A percentile compares a stretch with the other conserved stretches of the same genome.
Evolutionary conservation across 2,329 filamentous ascomycete genomes (phyloP).

Genomic region (Stemphylium beticola): DNA sequence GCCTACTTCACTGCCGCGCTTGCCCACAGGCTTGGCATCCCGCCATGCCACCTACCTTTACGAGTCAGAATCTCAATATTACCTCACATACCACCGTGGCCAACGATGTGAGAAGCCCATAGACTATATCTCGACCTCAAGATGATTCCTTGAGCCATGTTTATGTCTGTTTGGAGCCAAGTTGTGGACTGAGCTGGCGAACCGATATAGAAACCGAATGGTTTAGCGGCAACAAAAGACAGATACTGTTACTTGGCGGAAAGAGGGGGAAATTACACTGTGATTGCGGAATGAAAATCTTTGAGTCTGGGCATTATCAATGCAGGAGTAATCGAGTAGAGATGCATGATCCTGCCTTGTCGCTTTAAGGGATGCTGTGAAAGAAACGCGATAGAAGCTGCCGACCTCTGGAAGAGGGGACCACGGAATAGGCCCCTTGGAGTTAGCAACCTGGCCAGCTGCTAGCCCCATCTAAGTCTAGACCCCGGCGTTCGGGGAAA

Average conservation of each 20-base stretch:
- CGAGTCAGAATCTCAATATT: not conserved
- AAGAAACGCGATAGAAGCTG: too few species aligned
- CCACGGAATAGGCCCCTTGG: not conserved
- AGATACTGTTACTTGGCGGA: not conserved
- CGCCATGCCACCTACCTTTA: not conserved
- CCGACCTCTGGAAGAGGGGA: too few species aligned
- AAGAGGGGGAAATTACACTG: not conserved
- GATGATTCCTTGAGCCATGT: not conserved
- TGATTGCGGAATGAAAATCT: conserved; percentile 1
- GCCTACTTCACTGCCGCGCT: not conserved
- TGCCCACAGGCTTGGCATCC: conserved; percentile 2
- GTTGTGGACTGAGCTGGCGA: conserved; percentile 1
- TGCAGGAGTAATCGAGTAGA: too few species aligned
- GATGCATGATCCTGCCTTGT: too few species aligned
- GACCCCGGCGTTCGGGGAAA: conserved; percentile 5
- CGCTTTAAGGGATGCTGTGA: too few species aligned
- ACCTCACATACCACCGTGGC: not conserved
- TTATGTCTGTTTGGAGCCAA: not conserved
- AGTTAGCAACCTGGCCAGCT: not conserved
- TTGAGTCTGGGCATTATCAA: not conserved
- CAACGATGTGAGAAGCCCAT: too few species aligned
- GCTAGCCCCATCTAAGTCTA: conserved; percentile 7
- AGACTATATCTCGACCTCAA: not conserved
- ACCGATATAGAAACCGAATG: not conserved
- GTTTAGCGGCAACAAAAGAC: not conserved